Base-by-base conservation (phyloP, 306 rosid species). In the Prinsepia uniflora region DNA sequence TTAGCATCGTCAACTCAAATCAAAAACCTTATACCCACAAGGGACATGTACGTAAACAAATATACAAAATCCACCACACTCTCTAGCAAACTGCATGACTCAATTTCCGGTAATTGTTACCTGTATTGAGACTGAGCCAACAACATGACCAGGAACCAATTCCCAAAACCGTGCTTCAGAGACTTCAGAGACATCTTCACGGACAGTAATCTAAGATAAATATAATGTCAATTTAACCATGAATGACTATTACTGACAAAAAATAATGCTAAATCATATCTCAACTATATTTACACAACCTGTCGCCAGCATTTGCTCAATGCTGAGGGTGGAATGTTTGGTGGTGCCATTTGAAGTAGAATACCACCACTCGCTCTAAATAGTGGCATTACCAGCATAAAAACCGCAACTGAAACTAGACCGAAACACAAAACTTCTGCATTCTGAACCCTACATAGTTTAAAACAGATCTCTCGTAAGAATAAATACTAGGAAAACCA, bases 291-390 rank as follows among this genome's bases (percentile, higher is more conserved):
- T 13, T 22, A 67, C 10, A 48, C 75, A 45, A 95, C 99, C 97
- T 89, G 97, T 87, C 99, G 90, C 90, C 81, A 83, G 78, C 97
- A 89, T 85, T 95, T 95, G 84, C 79, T 89, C 65, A 95, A 70
- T 66, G 99, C 99, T 68, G 97, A 89, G 75, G 87, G 76, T 60
- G 97, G 96, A 79, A 95, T 75, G 66, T 87, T 87, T 61, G 92
- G 99, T 74, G 99, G 97, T 58, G 96, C 96, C 96, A 84, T 91
- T 81, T 95, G 99, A 74, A 95, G 99, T 82, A 95, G 82, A 82
- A 91, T 83, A 65, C 99, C 96, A 67, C 96, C 90, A 75, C 91
- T 76, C 39, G 97, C 95, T 80, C 72, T 89, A 83, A 95, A 95
- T 72, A 95, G 90, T 59, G 99, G 99, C 86, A 95, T 73, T 69